Conservation (phyloP, 2,329 filamentous ascomycete species). For the Monascus ruber region DNA sequence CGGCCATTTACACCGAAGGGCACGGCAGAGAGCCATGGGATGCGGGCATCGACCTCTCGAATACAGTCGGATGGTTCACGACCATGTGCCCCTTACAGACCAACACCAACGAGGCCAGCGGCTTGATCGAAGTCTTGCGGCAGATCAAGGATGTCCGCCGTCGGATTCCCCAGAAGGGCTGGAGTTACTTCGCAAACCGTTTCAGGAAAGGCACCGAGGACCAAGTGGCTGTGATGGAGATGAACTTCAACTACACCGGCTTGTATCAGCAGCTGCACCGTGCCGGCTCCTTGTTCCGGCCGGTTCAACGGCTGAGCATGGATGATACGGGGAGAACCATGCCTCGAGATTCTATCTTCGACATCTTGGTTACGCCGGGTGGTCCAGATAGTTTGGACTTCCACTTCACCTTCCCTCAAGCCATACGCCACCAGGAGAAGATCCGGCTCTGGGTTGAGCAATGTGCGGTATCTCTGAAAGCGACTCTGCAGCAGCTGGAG, state of each 20-base stretch:
- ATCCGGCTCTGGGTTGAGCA: slow-evolving; percentile 4
- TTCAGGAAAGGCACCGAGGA: slow-evolving; percentile 10
- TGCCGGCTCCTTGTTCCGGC: slow-evolving; percentile 5
- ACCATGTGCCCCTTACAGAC: slow-evolving; percentile 7
- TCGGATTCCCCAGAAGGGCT: slow-evolving; percentile 24
- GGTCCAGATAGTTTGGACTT: slow-evolving; percentile 3
- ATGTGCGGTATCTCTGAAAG: slow-evolving; percentile 3
- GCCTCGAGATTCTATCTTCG: slow-evolving; percentile 6
- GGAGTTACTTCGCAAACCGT: slow-evolving; percentile 27
- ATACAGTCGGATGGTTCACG: slow-evolving; percentile 11
- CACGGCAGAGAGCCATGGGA: slow-evolving; percentile 10
- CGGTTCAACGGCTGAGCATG: slow-evolving; percentile 3
- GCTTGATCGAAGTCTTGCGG: slow-evolving; percentile 2
- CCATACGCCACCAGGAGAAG: slow-evolving; percentile 3
- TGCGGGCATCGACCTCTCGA: slow-evolving; percentile 7
- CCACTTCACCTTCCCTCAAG: slow-evolving; percentile 5
- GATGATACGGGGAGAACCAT: slow-evolving; percentile 1
- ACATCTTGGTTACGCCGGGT: slow-evolving; percentile 6
- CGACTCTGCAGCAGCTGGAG: neutral
- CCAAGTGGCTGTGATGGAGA: slow-evolving; percentile 9
- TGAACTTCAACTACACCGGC: slow-evolving; percentile 14
- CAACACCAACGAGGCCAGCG: neutral
- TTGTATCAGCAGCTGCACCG: slow-evolving; percentile 9
- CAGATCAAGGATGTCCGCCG: slow-evolving; percentile 27
- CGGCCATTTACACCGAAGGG: slow-evolving; percentile 9